phyloP scores from a whole-genome alignment of 805 yeast species.

The Candida namnaoensis region DNA sequence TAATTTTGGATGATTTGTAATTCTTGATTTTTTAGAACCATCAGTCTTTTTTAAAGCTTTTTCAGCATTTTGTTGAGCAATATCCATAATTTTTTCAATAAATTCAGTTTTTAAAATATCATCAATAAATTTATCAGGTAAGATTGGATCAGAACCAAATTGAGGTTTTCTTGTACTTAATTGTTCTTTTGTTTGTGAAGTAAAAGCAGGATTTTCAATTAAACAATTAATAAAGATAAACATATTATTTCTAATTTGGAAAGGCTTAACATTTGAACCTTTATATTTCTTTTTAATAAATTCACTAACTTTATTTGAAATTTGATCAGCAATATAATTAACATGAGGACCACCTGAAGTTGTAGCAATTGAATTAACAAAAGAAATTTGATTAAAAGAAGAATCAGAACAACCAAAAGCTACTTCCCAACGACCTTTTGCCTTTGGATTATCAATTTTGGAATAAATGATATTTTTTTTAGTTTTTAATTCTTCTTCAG shows the following conservation, averaged over 20 bases:
- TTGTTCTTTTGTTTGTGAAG: slow-evolving; percentile 96
- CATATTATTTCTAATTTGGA: slow-evolving; percentile 85
- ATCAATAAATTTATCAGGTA: slow-evolving; percentile 70
- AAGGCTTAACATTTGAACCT: slow-evolving; percentile 68
- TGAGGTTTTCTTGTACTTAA: slow-evolving; percentile 82
- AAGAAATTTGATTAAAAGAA: slow-evolving; percentile 85
- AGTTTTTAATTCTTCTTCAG: slow-evolving; percentile 25
- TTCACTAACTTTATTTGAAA: slow-evolving; percentile 69
- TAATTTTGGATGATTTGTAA: slow-evolving; percentile 81
- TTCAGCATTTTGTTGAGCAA: slow-evolving; percentile 84
- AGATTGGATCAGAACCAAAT: slow-evolving; percentile 79
- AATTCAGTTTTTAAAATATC: slow-evolving; percentile 68
- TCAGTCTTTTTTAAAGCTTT: slow-evolving; percentile 82
- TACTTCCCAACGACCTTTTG: slow-evolving; percentile 72
- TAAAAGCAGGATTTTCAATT: slow-evolving; percentile 93
- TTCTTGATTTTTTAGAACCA: slow-evolving; percentile 75
- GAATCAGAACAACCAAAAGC: slow-evolving; percentile 94
- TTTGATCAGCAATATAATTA: slow-evolving; percentile 75
- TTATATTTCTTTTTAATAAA: slow-evolving; percentile 60
- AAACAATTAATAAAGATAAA: slow-evolving; percentile 86
- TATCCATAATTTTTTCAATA: slow-evolving; percentile 59
- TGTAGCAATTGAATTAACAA: slow-evolving; percentile 96
- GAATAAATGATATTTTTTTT: slow-evolving; percentile 70
- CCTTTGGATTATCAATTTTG: slow-evolving; percentile 48
- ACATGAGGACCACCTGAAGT: slow-evolving; percentile 97